Evolutionary conservation across 1,139 yeast genomes (phyloP), one percentile per base, ranked within the genome.

Genomic region (Candida gigantensis): DNA sequence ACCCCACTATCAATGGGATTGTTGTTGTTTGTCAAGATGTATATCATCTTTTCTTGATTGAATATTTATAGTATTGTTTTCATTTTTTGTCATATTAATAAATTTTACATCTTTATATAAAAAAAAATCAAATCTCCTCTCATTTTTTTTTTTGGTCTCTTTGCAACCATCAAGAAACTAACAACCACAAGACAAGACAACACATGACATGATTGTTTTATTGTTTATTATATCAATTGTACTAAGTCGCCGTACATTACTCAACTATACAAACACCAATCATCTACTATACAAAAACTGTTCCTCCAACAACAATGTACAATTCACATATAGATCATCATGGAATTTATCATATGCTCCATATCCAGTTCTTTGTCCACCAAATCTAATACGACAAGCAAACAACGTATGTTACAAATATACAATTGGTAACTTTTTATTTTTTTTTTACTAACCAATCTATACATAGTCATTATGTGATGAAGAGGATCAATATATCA

Each of bases 281-380:
- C 28, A 16, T 17, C 34, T 41, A 19, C 36, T 41, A 25, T 18
- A 26, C 17, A 38, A 40, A 25, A 41, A 41, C 21, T 36, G 37
- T 19, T 36, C 35, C 29, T 32, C 7, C 19, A n/a, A n/a, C n/a
- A n/a, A n/a, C n/a, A n/a, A n/a, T n/a, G n/a, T n/a, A n/a, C 12
- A 30, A 13, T 28, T 23, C 10, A 26, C 15, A 4, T 29, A 29
- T 9, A 25, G 29, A 20, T 24, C 41, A 12, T 15, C 16, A 9
- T 45, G 48, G 48, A 46, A 46, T 30, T 17, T 44, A 30, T 46
- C 50, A 12, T 72, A 71, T 45, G 65, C 74, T 6, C 79, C 79
- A 3, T 56, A 52, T 24, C 51, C 56, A 14, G 71, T 69, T 0
- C 36, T 52, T 12, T 76, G 81, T 47, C 79, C 80, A 1, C 39